Conservation (phyloP, 805 yeast species). For the Candida bentonensis region DNA sequence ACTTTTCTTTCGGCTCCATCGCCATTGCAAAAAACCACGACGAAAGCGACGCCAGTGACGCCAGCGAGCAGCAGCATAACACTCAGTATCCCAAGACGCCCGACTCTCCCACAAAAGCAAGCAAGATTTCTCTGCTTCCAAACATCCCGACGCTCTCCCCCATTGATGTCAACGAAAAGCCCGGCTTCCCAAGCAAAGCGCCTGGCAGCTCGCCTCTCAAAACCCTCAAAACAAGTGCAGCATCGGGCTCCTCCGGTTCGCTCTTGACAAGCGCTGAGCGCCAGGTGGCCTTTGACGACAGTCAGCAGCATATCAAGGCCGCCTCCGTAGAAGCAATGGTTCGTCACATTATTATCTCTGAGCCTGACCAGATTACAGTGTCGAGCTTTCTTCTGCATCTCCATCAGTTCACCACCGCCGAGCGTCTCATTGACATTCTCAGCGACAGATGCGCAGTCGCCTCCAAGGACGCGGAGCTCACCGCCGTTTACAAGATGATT, state of each 20-base stretch:
- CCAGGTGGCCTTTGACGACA: constrained; percentile 8
- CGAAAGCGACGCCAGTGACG: neutral
- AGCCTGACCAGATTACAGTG: constrained; percentile 46
- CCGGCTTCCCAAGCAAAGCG: too few species aligned
- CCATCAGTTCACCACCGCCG: constrained; percentile 53
- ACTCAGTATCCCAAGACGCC: neutral
- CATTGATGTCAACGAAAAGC: constrained; percentile 2
- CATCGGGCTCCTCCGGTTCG: too few species aligned
- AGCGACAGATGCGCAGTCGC: constrained; percentile 30
- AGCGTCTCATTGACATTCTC: constrained; percentile 53
- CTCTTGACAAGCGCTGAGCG: constrained; percentile 2
- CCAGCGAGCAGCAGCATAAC: neutral
- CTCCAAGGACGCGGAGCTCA: constrained; percentile 34
- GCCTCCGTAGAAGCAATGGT: constrained; percentile 21
- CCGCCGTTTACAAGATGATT: constrained; percentile 54
- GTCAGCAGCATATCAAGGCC: constrained; percentile 17
- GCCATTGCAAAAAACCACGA: constrained; percentile 5
- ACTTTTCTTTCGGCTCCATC: constrained; percentile 14
- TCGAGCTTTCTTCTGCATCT: constrained; percentile 69
- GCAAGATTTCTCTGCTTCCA: constrained; percentile 1
- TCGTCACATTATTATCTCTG: constrained; percentile 14
- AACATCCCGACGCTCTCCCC: constrained; percentile 6
- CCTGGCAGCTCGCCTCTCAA: too few species aligned
- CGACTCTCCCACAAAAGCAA: constrained; percentile 1
- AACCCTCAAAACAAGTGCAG: too few species aligned